phyloP scores from a whole-genome alignment of 257 asterid genomes.

The Jaltomata sinuosa region DNA sequence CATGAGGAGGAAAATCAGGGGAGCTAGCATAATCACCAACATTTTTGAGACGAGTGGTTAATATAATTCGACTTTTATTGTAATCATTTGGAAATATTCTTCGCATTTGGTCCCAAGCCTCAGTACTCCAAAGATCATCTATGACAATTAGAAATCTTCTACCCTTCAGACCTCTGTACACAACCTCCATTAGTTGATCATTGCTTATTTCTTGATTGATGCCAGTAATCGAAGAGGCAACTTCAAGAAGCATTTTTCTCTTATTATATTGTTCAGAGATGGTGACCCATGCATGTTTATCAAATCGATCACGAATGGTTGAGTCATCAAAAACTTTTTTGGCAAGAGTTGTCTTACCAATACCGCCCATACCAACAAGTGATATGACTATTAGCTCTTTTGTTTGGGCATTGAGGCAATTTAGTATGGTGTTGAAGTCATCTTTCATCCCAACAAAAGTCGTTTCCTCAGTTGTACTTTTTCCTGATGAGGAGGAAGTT shows the following conservation, averaged over 20 bases:
- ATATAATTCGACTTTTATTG: conserved; percentile 2
- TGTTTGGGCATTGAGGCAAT: not conserved
- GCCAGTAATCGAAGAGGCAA: not conserved
- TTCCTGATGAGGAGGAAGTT: not conserved
- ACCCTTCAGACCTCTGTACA: not conserved
- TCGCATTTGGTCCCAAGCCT: not conserved
- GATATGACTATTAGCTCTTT: not conserved
- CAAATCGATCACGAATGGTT: not conserved
- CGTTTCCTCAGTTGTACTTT: not conserved
- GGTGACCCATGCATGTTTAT: not conserved
- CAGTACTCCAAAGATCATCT: conserved; percentile 7
- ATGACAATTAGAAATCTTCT: conserved; percentile 4
- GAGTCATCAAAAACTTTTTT: not conserved
- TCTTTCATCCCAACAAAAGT: not conserved
- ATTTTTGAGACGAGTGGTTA: not conserved
- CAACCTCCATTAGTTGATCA: not conserved
- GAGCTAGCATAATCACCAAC: not conserved
- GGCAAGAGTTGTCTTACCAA: not conserved
- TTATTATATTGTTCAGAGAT: not conserved
- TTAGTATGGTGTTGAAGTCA: not conserved
- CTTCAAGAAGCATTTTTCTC: not conserved
- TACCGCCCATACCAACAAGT: not conserved
- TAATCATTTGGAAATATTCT: not conserved
- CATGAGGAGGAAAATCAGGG: not conserved
- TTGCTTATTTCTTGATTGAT: not conserved